Evolutionary conservation across 169 alveolate species (phyloP).

Genomic region (Theileria luwenshuni): DNA sequence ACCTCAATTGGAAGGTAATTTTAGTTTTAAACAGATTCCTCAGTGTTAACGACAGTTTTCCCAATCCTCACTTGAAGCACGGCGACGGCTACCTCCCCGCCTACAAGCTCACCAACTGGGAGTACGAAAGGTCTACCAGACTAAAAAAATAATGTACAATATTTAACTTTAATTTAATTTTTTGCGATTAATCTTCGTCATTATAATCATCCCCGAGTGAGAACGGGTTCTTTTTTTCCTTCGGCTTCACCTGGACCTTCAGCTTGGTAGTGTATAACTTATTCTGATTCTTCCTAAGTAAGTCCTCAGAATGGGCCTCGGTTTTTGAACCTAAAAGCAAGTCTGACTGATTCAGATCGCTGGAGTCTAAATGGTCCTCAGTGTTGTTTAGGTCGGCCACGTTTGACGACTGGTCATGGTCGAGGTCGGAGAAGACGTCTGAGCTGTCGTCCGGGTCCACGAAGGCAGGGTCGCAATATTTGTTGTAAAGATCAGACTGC

Average conservation of each 20-base stretch:
- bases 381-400: too few relatives aligned
- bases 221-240: neutral
- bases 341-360: too few relatives aligned
- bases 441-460: too few relatives aligned
- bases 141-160: neutral
- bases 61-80: conserved; percentile 62
- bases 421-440: too few relatives aligned
- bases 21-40: neutral
- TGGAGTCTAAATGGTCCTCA: too few relatives aligned
- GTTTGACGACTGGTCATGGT: too few relatives aligned
- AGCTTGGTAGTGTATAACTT: neutral
- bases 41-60: conserved; percentile 58
- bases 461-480: neutral
- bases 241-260: neutral
- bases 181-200: neutral
- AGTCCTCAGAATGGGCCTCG: too few relatives aligned
- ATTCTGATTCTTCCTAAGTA: too few relatives aligned
- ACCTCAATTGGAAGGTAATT: conserved; percentile 73
- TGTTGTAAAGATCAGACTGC: conserved; percentile 21
- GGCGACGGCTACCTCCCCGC: conserved; percentile 76
- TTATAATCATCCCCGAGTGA: neutral
- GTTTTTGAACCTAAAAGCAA: too few relatives aligned
- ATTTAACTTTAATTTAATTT: neutral
- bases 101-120: conserved; percentile 70
- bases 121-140: conserved; percentile 62